A percentile compares a stretch with the other conserved stretches of the same genome.
These are phyloP conservation scores for Debaryomyces psychrophilus DNA, from an alignment of 1,139 yeast genomes.

Conservation along the genomic window DNA sequence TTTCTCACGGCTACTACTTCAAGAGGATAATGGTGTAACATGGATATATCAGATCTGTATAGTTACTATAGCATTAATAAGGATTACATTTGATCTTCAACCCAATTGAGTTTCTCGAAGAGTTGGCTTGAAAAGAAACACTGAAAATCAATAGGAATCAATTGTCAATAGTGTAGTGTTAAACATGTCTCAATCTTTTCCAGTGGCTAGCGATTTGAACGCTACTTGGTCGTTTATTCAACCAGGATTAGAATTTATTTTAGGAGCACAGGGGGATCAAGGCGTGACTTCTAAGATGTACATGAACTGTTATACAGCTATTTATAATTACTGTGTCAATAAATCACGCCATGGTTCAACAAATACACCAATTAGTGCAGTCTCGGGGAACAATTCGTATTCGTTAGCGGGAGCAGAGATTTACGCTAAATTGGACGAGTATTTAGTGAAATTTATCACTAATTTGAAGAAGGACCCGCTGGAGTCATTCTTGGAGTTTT, in stretches of 20 bases:
- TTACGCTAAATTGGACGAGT: constrained; percentile 69
- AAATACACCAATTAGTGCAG: constrained; percentile 16
- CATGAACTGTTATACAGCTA: constrained; percentile 77
- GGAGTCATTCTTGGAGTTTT: constrained; percentile 80
- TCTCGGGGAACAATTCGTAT: constrained; percentile 37
- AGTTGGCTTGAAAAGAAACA: not conserved
- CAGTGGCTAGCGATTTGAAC: constrained; percentile 53
- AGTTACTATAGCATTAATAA: not conserved
- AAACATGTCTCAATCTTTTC: constrained; percentile 22
- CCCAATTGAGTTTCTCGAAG: constrained; percentile 7
- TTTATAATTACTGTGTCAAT: constrained; percentile 91
- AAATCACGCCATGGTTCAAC: constrained; percentile 54
- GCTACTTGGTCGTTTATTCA: constrained; percentile 79
- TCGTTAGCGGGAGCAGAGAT: constrained; percentile 85
- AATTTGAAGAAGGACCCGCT: constrained; percentile 51
- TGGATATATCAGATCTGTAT: not conserved
- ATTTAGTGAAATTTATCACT: constrained; percentile 63
- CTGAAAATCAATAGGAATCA: constrained; percentile 4
- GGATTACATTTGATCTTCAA: not conserved
- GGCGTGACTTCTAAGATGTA: constrained; percentile 74
- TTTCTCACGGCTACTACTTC: constrained; percentile 3
- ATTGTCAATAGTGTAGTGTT: constrained; percentile 1
- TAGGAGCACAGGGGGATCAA: constrained; percentile 67
- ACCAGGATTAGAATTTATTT: constrained; percentile 69
- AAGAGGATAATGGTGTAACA: not conserved